Evolutionary conservation across 2,329 filamentous ascomycete species (phyloP).

Genomic region (Diaporthe humulicola): DNA sequence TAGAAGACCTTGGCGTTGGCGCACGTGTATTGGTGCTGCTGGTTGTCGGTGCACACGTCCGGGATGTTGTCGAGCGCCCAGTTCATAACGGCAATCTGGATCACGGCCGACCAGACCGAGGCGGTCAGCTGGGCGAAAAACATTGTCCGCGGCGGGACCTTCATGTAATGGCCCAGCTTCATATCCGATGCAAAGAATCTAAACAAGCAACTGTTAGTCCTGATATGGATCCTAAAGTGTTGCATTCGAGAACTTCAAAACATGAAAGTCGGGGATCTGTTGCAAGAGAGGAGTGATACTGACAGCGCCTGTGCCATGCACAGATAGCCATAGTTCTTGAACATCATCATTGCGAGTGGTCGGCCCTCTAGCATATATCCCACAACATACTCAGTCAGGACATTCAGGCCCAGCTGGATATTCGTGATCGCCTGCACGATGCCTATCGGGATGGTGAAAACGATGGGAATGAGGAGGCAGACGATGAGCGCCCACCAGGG

Average conservation of each 20-base stretch:
- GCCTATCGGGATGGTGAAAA: constrained; percentile 73
- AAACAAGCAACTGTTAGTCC: too few relatives aligned
- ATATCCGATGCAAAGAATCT: constrained; percentile 75
- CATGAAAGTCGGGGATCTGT: too few relatives aligned
- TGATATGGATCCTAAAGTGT: too few relatives aligned
- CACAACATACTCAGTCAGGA: constrained; percentile 79
- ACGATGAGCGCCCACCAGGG: constrained; percentile 71
- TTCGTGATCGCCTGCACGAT: constrained; percentile 74
- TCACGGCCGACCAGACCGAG: constrained; percentile 71
- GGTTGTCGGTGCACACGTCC: constrained; percentile 68
- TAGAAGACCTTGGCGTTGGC: constrained; percentile 71
- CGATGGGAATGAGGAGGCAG: constrained; percentile 67
- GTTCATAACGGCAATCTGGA: constrained; percentile 76
- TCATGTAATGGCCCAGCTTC: constrained; percentile 79
- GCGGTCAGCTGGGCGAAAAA: constrained; percentile 72
- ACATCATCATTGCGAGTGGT: constrained; percentile 82
- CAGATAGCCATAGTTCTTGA: constrained; percentile 81
- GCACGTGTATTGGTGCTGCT: constrained; percentile 70
- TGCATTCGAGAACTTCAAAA: too few relatives aligned
- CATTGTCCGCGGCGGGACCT: constrained; percentile 71
- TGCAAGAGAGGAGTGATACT: too few relatives aligned
- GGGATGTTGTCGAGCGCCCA: constrained; percentile 74
- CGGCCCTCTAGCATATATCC: constrained; percentile 80
- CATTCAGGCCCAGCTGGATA: constrained; percentile 75
- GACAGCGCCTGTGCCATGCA: constrained; percentile 76